These are phyloP conservation scores for Mucor saturninus DNA, from an alignment of 371 early-diverging fungal genomes.

Conservation along the genomic window DNA sequence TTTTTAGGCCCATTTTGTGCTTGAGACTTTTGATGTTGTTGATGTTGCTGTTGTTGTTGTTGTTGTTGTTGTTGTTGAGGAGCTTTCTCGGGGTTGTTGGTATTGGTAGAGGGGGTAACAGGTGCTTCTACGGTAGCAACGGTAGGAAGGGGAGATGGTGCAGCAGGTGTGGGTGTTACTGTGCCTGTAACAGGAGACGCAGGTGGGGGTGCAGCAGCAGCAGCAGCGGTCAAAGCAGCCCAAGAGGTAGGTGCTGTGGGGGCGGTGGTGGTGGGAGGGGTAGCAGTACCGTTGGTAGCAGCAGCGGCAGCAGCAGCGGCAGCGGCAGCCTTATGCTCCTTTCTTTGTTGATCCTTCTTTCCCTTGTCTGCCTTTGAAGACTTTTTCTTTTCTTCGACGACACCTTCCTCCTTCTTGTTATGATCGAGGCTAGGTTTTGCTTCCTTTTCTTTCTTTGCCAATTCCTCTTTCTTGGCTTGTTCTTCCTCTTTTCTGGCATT, in stretches of 20 bases:
- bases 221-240: slow-evolving; percentile 13
- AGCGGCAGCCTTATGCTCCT: slow-evolving; percentile 29
- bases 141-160: background rate
- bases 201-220: slow-evolving; percentile 15
- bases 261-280: slow-evolving; percentile 33
- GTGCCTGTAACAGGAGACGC: background rate
- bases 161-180: slow-evolving; percentile 1
- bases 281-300: background rate
- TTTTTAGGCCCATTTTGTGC: background rate
- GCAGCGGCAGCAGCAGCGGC: slow-evolving; percentile 20
- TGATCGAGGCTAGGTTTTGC: background rate
- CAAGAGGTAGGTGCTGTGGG: background rate
- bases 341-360: slow-evolving; percentile 12
- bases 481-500: no score
- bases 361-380: slow-evolving; percentile 7
- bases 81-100: background rate
- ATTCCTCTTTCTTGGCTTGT: no score
- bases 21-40: slow-evolving; percentile 18
- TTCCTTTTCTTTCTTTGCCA: no score
- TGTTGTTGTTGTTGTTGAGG: slow-evolving; percentile 15
- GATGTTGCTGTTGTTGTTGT: slow-evolving; percentile 10
- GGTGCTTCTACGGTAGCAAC: slow-evolving; percentile 4
- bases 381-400: slow-evolving; percentile 21
- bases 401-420: slow-evolving; percentile 6
- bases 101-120: background rate